phyloP scores from a whole-genome alignment of 2,329 filamentous ascomycete genomes.

The Aspergillus aculeatus region DNA sequence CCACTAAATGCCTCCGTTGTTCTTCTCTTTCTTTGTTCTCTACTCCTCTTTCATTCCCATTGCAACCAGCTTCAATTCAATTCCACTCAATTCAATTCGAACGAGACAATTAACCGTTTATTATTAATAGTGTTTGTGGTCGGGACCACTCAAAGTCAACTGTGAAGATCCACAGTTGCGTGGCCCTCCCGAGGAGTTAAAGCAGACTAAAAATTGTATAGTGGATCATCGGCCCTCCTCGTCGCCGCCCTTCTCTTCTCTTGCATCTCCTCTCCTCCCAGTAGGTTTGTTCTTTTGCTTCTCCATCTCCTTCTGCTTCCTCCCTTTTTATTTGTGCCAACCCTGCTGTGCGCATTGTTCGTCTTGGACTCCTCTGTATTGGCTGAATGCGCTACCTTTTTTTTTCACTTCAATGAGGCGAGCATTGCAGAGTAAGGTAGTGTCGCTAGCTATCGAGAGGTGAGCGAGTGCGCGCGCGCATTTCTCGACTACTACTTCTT shows the following conservation, averaged over 20 bases:
- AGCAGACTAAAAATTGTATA: slow-evolving; percentile 13
- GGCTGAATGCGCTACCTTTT: neutral
- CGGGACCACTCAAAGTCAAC: slow-evolving; percentile 5
- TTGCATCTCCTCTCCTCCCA: too few relatives aligned
- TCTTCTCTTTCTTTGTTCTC: slow-evolving; percentile 6
- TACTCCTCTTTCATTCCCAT: slow-evolving; percentile 1
- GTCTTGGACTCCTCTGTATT: neutral
- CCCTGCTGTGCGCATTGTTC: neutral
- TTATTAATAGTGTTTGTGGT: slow-evolving; percentile 11
- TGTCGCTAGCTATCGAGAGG: neutral
- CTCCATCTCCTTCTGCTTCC: slow-evolving; percentile 9
- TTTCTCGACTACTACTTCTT: neutral
- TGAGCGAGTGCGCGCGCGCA: neutral
- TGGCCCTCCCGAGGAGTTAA: slow-evolving; percentile 24
- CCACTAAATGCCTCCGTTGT: neutral
- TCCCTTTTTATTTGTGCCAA: neutral
- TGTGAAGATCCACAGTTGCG: slow-evolving; percentile 25
- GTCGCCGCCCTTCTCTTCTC: slow-evolving; percentile 18
- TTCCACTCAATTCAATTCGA: too few relatives aligned
- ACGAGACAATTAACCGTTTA: neutral
- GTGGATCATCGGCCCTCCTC: slow-evolving; percentile 14
- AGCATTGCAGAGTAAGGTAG: neutral
- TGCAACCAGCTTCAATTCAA: neutral
- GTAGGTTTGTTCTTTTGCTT: slow-evolving; percentile 11
- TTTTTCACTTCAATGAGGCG: neutral